phyloP scores from a whole-genome alignment of 2,329 filamentous ascomycete genomes.

The Tolypocladium pustulatum region DNA sequence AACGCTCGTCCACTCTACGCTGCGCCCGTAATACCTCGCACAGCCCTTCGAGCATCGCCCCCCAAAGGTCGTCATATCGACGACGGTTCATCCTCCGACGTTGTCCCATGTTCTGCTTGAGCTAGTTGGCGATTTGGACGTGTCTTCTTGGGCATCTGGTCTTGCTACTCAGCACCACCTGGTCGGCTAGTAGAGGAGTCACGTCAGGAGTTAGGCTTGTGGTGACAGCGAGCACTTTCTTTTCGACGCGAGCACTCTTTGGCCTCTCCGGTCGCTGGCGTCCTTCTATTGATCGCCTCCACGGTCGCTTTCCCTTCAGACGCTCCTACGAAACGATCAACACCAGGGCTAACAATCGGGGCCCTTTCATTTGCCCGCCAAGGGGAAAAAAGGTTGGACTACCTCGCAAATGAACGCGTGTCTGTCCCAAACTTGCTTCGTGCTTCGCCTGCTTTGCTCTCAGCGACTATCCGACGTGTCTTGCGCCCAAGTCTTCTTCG shows the following conservation, averaged over 20 bases:
- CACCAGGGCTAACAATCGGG: background rate
- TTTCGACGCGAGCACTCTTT: slow-evolving; percentile 27
- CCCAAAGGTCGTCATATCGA: slow-evolving; percentile 6
- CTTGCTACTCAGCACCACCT: slow-evolving; percentile 10
- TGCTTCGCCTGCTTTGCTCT: background rate
- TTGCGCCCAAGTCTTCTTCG: background rate
- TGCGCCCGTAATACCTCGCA: slow-evolving; percentile 17
- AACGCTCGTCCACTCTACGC: slow-evolving; percentile 13
- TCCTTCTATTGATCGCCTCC: slow-evolving; percentile 32
- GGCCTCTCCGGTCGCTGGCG: slow-evolving; percentile 44
- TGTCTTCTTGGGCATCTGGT: slow-evolving; percentile 21
- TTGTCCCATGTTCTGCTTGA: slow-evolving; percentile 21
- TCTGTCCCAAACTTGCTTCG: background rate
- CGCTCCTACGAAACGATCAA: slow-evolving; percentile 8
- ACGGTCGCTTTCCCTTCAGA: slow-evolving; percentile 24
- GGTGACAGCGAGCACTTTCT: slow-evolving; percentile 35
- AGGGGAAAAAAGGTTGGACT: slow-evolving; percentile 1
- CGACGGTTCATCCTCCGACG: slow-evolving; percentile 11
- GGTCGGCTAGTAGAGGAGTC: slow-evolving; percentile 11
- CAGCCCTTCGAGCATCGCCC: slow-evolving; percentile 5
- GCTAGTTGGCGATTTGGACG: slow-evolving; percentile 18
- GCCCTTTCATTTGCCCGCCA: background rate
- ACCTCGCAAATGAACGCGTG: background rate
- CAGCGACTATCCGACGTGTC: background rate
- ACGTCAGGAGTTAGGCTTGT: slow-evolving; percentile 22